Evolutionary conservation across 2,329 filamentous ascomycete genomes (phyloP), one percentile per base, ranked within the genome.

Genomic region (Emydomyces testavorans): DNA sequence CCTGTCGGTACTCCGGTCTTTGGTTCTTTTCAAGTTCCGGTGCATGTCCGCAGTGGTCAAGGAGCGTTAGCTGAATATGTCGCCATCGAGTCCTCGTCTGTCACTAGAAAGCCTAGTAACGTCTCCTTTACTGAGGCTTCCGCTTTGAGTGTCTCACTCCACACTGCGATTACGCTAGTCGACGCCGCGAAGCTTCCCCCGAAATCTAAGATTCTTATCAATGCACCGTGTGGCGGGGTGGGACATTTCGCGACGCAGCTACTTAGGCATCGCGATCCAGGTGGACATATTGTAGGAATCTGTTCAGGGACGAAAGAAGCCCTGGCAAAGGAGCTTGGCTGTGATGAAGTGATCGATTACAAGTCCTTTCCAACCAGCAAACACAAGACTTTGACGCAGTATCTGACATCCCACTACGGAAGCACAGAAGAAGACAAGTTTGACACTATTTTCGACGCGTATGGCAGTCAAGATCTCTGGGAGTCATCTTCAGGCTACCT

Each of bases 401-500:
- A 47, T 36, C 42, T 52, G 6, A 24, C 23, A 8, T 35, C 36
- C 3, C 35, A 20, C 11, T 40, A 52, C 35, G 47, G 47, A 7
- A 36, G 16, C 13, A 40, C 21, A 8, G 34, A 35, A 7, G 28
- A 52, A 23, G 34, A 29, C 15, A 38, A 44, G 41, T 52, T 52
- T 31, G 50, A 52, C 28, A 28, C 40, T 24, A 36, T 52, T 23
- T 52, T 52, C 21, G 50, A 52, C 16, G 50, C 50, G 18, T 50
- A 52, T 11, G 50, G 50, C 15, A 52, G 42, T 11, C 50, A 52
- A 36, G 47, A 52, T 10, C 43, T 52, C 8, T 52, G 50, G 50
- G 47, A 46, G 34, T 18, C 37, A 4, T 46, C 47, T 5, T 10
- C 46, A 13, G 31, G 26, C 6, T 52, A 50, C 32, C 50, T 52